phyloP scores from a whole-genome alignment of 2,329 filamentous ascomycete genomes.

The Fusarium pilosicola region DNA sequence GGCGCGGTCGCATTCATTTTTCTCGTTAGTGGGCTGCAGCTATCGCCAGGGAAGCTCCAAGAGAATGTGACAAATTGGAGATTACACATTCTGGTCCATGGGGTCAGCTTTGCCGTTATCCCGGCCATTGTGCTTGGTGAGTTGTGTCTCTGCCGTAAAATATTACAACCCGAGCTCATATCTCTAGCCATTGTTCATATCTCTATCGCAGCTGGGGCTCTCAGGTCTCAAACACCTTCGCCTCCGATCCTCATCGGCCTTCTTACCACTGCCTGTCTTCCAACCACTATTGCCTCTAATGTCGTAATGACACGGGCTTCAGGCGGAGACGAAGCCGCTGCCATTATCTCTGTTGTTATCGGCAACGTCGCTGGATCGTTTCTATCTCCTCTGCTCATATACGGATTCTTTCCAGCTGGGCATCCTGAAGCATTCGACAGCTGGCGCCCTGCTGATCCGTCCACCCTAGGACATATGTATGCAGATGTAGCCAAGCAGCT shows the following conservation, averaged over 20 bases:
- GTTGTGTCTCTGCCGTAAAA: constrained; percentile 15
- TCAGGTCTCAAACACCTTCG: constrained; percentile 67
- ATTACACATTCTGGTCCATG: constrained; percentile 73
- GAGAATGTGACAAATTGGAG: constrained; percentile 73
- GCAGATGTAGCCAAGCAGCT: constrained; percentile 73
- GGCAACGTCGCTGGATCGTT: constrained; percentile 77
- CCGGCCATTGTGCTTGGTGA: constrained; percentile 69
- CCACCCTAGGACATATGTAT: constrained; percentile 70
- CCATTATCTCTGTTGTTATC: constrained; percentile 74
- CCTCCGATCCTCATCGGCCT: constrained; percentile 73
- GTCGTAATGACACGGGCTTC: constrained; percentile 78
- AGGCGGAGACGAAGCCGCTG: constrained; percentile 73
- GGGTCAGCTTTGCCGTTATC: constrained; percentile 73
- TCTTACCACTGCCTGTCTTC: constrained; percentile 73
- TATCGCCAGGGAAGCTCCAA: constrained; percentile 69
- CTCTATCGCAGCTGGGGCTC: constrained; percentile 57
- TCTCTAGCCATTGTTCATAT: constrained; percentile 57
- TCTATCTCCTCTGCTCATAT: constrained; percentile 70
- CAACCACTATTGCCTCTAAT: constrained; percentile 78
- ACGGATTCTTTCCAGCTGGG: constrained; percentile 65
- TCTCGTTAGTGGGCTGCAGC: constrained; percentile 75
- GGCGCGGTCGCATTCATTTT: constrained; percentile 76
- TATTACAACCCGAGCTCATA: constrained; percentile 21
- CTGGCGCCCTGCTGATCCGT: constrained; percentile 63
- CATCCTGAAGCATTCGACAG: constrained; percentile 61